Evolutionary conservation across 768 basidiomycete species (phyloP), one percentile per base, ranked within the genome.

Genomic region (Tylopilus subfusipes): DNA sequence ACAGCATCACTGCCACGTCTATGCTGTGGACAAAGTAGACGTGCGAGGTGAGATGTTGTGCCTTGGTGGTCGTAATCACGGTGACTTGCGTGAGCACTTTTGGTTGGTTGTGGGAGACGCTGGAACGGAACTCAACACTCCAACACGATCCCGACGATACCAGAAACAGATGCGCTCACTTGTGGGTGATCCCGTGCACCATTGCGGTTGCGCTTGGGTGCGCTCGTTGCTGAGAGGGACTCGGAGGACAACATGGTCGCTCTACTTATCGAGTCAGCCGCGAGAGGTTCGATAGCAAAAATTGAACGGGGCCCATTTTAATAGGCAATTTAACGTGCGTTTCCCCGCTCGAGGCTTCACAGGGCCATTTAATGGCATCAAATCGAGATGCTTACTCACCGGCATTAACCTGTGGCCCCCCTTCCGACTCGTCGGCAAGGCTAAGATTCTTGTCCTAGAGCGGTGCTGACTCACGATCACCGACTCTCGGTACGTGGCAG

Each of bases 81-180:
- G 14, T 40, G 39, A 25, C 42, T n/a, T 30, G 31, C 27, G 25
- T 40, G 54, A 22, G 45, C 31, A 21, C 40, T 40, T 27, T 50
- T 24, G 22, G 21, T 54, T 11, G 12, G 46, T 34, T 55, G 52
- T 34, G 47, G 36, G 39, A 43, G 44, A 42, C 21, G 14, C 55
- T 43, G 33, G 30, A 51, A 36, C 4, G 14, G n/a, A 42, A 48
- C 25, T 52, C 61, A 34, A 30, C 22, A 42, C 36, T 53, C 27
- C 7, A 53, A 53, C 31, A 47, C 45, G 43, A n/a, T 7, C 14
- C 19, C 14, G 36, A 11, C 25, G 19, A 30, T 43, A 33, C 31
- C 0, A 14, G 19, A 34, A 38, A 11, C 12, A 43, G 19, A 33
- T 21, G 21, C 33, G 57, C 64, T 56, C 45, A 67, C 65, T n/a